Evolutionary conservation across 345 rosid species (phyloP).

Genomic region (Nasturtium officinale): DNA sequence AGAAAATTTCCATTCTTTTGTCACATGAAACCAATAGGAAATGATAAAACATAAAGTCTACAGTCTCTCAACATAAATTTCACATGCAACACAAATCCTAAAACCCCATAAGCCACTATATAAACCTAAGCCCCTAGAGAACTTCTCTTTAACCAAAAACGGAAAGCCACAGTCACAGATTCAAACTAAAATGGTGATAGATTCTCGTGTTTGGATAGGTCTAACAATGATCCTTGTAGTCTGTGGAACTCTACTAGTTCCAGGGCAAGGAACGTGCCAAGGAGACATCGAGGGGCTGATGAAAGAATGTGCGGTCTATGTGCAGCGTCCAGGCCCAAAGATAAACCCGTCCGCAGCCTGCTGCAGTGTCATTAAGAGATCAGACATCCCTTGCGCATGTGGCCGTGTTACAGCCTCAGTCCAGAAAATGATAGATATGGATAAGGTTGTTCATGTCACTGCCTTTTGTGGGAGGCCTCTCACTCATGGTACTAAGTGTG

Average conservation of each 20-base stretch:
- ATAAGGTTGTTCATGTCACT: conserved; percentile 43
- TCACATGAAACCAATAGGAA: conserved; percentile 41
- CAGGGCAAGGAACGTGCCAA: conserved; percentile 39
- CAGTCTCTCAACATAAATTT: background rate
- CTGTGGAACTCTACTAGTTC: conserved; percentile 29
- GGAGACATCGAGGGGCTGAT: conserved; percentile 44
- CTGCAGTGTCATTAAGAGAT: conserved; percentile 36
- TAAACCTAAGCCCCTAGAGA: conserved; percentile 13
- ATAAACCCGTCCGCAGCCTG: conserved; percentile 40
- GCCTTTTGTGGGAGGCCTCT: conserved; percentile 47
- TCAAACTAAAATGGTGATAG: conserved; percentile 15
- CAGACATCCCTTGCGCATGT: conserved; percentile 41
- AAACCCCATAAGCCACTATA: conserved; percentile 12
- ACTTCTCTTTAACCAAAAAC: conserved; percentile 1
- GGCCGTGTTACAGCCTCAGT: conserved; percentile 35
- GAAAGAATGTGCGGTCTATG: conserved; percentile 46
- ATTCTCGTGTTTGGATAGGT: conserved; percentile 10
- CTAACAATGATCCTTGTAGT: conserved; percentile 31
- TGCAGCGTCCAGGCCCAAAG: conserved; percentile 43
- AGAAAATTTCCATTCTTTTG: conserved; percentile 3
- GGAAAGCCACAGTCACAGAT: background rate
- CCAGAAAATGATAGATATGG: conserved; percentile 41
- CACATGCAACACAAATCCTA: conserved; percentile 24
- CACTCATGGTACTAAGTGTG: conserved; percentile 44
- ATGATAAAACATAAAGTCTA: background rate